phyloP scores from a whole-genome alignment of 2,329 filamentous ascomycete genomes.

The Alternaria tenuissima region DNA sequence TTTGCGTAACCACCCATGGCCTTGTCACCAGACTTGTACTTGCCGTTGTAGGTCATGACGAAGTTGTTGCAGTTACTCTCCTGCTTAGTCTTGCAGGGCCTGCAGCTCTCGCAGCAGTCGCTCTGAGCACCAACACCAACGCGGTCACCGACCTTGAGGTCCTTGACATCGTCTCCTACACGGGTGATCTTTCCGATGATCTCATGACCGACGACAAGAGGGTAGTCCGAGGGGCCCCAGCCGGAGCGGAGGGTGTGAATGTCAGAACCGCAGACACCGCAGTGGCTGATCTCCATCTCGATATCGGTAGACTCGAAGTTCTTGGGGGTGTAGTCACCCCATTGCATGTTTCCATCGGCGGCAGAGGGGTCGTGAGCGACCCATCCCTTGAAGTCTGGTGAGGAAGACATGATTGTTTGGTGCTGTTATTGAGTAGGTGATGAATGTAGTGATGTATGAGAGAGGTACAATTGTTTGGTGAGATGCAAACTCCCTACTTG shows the following conservation, averaged over 20 bases:
- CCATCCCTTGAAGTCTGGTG: conserved; percentile 63
- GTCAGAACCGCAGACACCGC: conserved; percentile 49
- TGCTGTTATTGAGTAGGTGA: too few species aligned
- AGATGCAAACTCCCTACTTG: background rate
- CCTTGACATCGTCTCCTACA: conserved; percentile 53
- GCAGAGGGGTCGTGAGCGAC: conserved; percentile 60
- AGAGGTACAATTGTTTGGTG: background rate
- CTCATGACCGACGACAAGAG: conserved; percentile 56
- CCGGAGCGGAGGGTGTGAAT: conserved; percentile 50
- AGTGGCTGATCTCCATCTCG: conserved; percentile 52
- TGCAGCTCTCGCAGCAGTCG: conserved; percentile 59
- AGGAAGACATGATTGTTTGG: conserved; percentile 29
- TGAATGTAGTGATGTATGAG: background rate
- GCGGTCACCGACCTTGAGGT: conserved; percentile 68
- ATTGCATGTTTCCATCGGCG: conserved; percentile 63
- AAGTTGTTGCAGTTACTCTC: conserved; percentile 56
- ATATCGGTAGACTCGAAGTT: conserved; percentile 72
- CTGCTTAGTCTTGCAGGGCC: conserved; percentile 56
- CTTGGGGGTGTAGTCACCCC: conserved; percentile 57
- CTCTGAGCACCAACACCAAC: conserved; percentile 61
- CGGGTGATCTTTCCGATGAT: conserved; percentile 51
- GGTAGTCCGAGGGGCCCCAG: conserved; percentile 59
- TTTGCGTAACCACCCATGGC: conserved; percentile 70
- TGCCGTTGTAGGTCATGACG: conserved; percentile 57
- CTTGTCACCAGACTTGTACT: conserved; percentile 65